Base-by-base conservation (phyloP, 2,329 filamentous ascomycete genomes). In the Ceratocystis alfenasii region DNA sequence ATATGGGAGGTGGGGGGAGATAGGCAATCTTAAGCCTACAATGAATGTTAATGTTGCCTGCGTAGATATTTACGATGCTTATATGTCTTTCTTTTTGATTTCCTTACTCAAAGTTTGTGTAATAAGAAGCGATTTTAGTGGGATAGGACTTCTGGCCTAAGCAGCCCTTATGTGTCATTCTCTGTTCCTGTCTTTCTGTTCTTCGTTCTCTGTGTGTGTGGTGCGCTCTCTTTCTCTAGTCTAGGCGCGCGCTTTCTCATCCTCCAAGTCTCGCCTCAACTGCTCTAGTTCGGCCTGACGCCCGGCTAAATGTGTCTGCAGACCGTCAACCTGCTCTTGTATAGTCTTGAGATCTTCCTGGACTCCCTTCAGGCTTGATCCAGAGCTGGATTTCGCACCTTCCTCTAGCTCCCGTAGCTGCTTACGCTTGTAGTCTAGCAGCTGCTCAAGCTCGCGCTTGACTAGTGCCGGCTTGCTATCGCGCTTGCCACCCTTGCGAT, bases 351-450 rank as follows among this genome's bases (percentile, higher is more conserved):
- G 83, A 76, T 99, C 94, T 46, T 95, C 92, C 67, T 84, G 79
- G 53, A 96, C 85, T 46, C 86, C 85, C 76, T 91, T 88, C 68
- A 97, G 74, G 68, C 83, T 83, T 8, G 48, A 55, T 69, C 87
- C 83, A 72, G 86, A 85, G 63, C 79, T 84, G 77, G 81, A 87
- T 69, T 83, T 86, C 65, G 83, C 81, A 36, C 88, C 89, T 69
- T 85, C 83, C 76, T 94, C 87, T 75, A 91, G 72, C 63, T 88
- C 91, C 70, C 84, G 81, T 74, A 93, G 79, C 78, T 87, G 87
- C 73, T 85, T 85, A 74, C 90, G 81, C 83, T 99, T 99, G 76
- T 95, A 97, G 73, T 99, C 94, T 55, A 99, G 80, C 75, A 99
- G 77, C 78, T 96, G 90, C 75, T 97, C 90, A 60, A 96, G 79